These are phyloP conservation scores for Furculomyces boomerangus DNA, from an alignment of 371 early-diverging fungal species.

Conservation along the genomic window DNA sequence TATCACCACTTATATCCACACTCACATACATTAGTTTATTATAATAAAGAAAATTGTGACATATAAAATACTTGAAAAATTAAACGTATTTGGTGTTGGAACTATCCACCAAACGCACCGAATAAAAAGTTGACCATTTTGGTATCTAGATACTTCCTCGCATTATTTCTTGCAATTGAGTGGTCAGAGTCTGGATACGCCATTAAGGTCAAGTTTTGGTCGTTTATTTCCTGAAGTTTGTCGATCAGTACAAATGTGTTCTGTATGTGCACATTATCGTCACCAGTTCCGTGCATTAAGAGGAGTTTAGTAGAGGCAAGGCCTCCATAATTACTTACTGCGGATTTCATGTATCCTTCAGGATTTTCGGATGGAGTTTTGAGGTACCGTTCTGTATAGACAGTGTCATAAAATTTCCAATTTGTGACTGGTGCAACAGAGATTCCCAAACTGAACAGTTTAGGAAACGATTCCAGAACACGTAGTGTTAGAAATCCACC, in stretches of 20 bases:
- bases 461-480: constrained; percentile 63
- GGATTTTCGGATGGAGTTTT: constrained; percentile 58
- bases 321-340: constrained; percentile 63
- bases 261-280: constrained; percentile 86
- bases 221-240: constrained; percentile 44
- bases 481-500: constrained; percentile 85
- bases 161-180: constrained; percentile 48
- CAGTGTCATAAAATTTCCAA: constrained; percentile 72
- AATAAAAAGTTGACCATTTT: constrained; percentile 23
- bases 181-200: constrained; percentile 86
- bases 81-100: no score
- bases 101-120: constrained; percentile 14
- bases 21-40: no score
- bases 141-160: constrained; percentile 38
- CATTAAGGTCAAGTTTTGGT: constrained; percentile 62
- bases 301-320: constrained; percentile 62
- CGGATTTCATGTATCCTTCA: constrained; percentile 57
- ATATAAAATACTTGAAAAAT: no score
- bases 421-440: constrained; percentile 95
- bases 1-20: no score
- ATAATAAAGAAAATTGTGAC: no score
- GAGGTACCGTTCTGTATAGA: constrained; percentile 97
- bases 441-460: constrained; percentile 67
- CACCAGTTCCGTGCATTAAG: constrained; percentile 83
- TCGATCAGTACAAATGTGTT: constrained; percentile 64